phyloP scores from a whole-genome alignment of 306 rosid species.

The Vigna angularis region DNA sequence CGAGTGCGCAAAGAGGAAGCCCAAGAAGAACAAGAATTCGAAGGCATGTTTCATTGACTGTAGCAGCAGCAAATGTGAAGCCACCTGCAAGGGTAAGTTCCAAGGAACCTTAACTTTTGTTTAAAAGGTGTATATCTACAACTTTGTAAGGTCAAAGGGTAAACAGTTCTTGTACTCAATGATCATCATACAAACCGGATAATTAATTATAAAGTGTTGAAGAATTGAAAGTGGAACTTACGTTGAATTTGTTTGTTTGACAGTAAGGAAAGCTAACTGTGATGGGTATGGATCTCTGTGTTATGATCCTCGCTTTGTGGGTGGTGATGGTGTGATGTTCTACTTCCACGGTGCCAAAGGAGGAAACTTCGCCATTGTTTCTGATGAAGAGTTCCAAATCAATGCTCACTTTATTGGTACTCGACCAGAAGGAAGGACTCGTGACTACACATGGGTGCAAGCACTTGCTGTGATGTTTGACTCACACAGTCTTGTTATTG shows the following conservation, averaged over 20 bases:
- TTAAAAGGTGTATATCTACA: not conserved
- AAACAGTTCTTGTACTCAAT: not conserved
- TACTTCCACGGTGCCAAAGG: conserved; percentile 86
- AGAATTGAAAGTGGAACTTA: not conserved
- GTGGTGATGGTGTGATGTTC: conserved; percentile 87
- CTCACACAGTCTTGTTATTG: conserved; percentile 67
- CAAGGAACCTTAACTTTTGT: not conserved
- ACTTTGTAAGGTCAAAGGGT: not conserved
- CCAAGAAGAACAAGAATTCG: conserved; percentile 72
- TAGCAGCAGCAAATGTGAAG: conserved; percentile 73
- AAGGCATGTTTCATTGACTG: conserved; percentile 77
- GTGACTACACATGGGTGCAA: conserved; percentile 89
- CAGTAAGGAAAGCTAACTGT: conserved; percentile 75
- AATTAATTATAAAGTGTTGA: not conserved
- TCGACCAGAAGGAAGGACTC: conserved; percentile 76
- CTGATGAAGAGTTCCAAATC: conserved; percentile 69
- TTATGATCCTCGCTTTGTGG: conserved; percentile 84
- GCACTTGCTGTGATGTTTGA: conserved; percentile 74
- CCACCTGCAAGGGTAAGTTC: conserved; percentile 79
- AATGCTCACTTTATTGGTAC: conserved; percentile 82
- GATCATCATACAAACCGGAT: too few species aligned
- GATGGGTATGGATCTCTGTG: conserved; percentile 79
- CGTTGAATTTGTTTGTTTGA: conserved; percentile 27
- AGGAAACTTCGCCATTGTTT: conserved; percentile 72
- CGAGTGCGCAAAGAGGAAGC: conserved; percentile 66